phyloP scores from a whole-genome alignment of 805 yeast genomes.

The Metschnikowia cerradonensis region DNA sequence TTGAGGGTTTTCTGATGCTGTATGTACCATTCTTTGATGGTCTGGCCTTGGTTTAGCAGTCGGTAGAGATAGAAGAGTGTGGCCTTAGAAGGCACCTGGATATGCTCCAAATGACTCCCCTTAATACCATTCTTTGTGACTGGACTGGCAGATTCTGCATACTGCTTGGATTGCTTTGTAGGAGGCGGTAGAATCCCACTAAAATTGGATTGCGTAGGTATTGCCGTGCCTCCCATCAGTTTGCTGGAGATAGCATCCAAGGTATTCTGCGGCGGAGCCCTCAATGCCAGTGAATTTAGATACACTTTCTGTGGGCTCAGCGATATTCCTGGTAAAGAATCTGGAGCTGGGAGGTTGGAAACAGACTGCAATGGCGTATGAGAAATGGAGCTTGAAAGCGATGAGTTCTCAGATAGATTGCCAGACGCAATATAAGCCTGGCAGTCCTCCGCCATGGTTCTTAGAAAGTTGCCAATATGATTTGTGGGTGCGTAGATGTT shows the following conservation, averaged over 20 bases:
- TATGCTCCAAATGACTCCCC: conserved; percentile 4
- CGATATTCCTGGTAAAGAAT: not conserved
- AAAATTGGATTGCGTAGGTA: not conserved
- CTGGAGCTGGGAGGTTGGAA: not conserved
- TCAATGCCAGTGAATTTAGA: not conserved
- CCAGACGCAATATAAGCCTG: conserved; percentile 69
- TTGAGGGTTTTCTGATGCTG: conserved; percentile 56
- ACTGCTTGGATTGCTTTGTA: not conserved
- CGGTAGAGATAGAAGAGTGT: conserved; percentile 69
- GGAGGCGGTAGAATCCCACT: not conserved
- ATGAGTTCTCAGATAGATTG: conserved; percentile 3
- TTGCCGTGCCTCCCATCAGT: not conserved
- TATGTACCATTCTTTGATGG: conserved; percentile 76
- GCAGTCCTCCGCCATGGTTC: conserved; percentile 71
- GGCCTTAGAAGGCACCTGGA: conserved; percentile 55
- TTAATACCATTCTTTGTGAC: conserved; percentile 1
- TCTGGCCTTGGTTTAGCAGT: conserved; percentile 71
- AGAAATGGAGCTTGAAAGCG: not conserved
- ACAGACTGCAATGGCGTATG: conserved; percentile 1
- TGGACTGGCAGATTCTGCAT: conserved; percentile 12
- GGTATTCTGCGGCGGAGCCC: conserved; percentile 6
- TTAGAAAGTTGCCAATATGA: conserved; percentile 61
- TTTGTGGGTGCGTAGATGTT: conserved; percentile 90
- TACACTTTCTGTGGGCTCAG: not conserved
- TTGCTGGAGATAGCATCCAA: not conserved